Evolutionary conservation across 176 grass and related monocot genomes (phyloP).

Genomic region (Musa beccarii): DNA sequence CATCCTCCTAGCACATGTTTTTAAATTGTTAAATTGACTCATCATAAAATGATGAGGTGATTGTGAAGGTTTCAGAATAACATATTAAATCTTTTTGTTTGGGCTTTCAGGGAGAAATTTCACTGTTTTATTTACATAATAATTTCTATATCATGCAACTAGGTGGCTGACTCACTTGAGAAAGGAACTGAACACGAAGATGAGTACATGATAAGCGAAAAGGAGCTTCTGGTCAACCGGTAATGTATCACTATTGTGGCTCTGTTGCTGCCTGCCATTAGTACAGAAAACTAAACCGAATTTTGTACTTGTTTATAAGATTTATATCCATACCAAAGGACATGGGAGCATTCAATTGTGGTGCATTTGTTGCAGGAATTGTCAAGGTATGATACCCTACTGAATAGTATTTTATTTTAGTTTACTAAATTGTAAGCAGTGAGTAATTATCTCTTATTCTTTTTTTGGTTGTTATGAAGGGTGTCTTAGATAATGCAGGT

Average conservation of each 20-base stretch:
- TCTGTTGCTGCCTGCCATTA: neutral
- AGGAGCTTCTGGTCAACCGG: conserved; percentile 94
- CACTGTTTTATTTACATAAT: neutral
- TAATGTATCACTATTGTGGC: conserved; percentile 5
- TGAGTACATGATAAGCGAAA: conserved; percentile 99
- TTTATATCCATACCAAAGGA: conserved; percentile 98
- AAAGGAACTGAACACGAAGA: conserved; percentile 99
- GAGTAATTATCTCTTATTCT: neutral
- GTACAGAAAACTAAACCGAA: neutral
- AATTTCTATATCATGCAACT: neutral
- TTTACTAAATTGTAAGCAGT: neutral
- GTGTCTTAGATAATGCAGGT: conserved; percentile 81
- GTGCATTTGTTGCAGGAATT: conserved; percentile 93
- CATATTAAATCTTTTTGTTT: too few species aligned
- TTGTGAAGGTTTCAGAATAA: too few species aligned
- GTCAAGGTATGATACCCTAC: conserved; percentile 40
- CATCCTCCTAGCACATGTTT: too few species aligned
- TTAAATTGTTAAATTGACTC: too few species aligned
- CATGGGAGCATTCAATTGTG: conserved; percentile 97
- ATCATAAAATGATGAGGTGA: too few species aligned
- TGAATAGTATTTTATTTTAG: neutral
- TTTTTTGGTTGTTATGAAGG: conserved; percentile 30
- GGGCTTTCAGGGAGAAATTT: too few species aligned
- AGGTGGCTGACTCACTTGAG: conserved; percentile 95
- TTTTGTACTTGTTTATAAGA: conserved; percentile 26